These are phyloP conservation scores for Xylariaceae sp. DNA, from an alignment of 2,329 filamentous ascomycete genomes.

Conservation along the genomic window DNA sequence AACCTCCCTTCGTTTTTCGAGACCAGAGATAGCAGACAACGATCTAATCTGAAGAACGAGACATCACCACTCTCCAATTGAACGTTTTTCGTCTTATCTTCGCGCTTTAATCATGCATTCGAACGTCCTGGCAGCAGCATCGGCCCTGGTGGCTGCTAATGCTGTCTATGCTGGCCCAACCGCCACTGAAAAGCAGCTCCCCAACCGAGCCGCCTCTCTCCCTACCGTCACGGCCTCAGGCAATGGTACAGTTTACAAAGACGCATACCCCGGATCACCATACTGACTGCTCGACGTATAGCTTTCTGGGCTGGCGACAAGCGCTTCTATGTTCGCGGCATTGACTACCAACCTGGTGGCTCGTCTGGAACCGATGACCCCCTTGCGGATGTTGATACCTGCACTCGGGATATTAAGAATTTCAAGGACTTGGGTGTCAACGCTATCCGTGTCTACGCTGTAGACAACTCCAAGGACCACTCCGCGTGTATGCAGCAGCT, in stretches of 20 bases:
- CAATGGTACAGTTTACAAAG: conserved; percentile 43
- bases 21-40: conserved; percentile 6
- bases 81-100: conserved; percentile 13
- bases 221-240: conserved; percentile 50
- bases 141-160: conserved; percentile 44
- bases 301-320: conserved; percentile 50
- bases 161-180: conserved; percentile 47
- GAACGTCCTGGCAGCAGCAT: conserved; percentile 42
- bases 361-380: conserved; percentile 60
- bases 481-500: conserved; percentile 79
- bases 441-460: conserved; percentile 85
- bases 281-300: conserved; percentile 29
- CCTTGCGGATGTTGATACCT: conserved; percentile 63
- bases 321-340: conserved; percentile 56
- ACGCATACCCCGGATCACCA: neutral
- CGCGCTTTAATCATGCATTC: conserved; percentile 43
- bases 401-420: conserved; percentile 72
- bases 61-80: neutral
- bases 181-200: conserved; percentile 42
- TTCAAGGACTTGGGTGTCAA: conserved; percentile 87
- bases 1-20: neutral
- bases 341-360: conserved; percentile 60
- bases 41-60: conserved; percentile 8
- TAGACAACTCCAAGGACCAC: conserved; percentile 80
- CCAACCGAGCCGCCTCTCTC: conserved; percentile 46